phyloP scores from a whole-genome alignment of 805 yeast species.

The Scheffersomyces stipitis region DNA sequence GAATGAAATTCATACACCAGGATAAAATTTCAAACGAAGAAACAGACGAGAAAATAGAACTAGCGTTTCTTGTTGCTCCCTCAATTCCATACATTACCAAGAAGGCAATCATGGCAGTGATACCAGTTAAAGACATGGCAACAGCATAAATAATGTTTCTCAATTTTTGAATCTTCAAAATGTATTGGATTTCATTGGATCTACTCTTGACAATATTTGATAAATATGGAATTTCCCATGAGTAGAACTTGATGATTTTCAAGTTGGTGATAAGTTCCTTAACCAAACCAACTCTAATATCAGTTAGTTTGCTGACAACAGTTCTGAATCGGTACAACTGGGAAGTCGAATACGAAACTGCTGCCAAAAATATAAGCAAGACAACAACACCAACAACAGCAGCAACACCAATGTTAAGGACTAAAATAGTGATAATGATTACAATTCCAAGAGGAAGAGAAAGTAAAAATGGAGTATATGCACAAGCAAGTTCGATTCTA shows the following conservation, averaged over 20 bases:
- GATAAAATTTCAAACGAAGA: constrained; percentile 14
- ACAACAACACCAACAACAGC: constrained; percentile 17
- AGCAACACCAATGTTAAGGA: constrained; percentile 15
- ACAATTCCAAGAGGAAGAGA: constrained; percentile 11
- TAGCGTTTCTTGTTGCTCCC: constrained; percentile 6
- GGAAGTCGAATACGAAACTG: constrained; percentile 4
- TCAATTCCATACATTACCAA: constrained; percentile 12
- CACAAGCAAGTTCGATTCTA: constrained; percentile 12
- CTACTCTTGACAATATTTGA: constrained; percentile 9
- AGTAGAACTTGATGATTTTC: constrained; percentile 18
- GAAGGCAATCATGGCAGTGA: constrained; percentile 17
- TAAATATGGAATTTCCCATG: constrained; percentile 19
- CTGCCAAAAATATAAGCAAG: constrained; percentile 9
- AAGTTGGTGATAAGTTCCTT: constrained; percentile 16
- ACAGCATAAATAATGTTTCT: constrained; percentile 11
- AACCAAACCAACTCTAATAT: constrained; percentile 11
- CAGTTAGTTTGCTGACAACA: constrained; percentile 10
- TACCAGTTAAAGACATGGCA: constrained; percentile 9
- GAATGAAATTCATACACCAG: constrained; percentile 9
- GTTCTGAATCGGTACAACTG: constrained; percentile 9
- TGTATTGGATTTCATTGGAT: constrained; percentile 9
- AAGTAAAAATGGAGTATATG: constrained; percentile 8
- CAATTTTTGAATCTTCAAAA: constrained; percentile 12
- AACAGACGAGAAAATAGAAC: constrained; percentile 15
- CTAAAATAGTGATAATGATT: constrained; percentile 13